A percentile compares a stretch with the other conserved stretches of the same genome.
Evolutionary conservation across 352 stramenopile species (phyloP).

Genomic region (Phytophthora idaei): DNA sequence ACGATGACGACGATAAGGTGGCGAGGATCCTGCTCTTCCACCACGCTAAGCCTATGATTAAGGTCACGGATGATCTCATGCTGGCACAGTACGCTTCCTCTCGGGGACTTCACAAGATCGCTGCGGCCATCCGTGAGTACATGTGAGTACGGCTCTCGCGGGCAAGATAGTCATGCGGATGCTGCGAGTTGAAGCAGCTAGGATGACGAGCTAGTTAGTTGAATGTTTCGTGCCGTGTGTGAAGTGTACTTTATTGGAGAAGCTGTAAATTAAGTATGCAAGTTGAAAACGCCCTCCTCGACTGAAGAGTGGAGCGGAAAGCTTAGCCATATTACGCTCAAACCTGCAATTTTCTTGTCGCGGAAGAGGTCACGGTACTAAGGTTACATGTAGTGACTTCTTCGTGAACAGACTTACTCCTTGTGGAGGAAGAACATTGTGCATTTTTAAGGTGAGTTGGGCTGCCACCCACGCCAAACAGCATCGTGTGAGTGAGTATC

Average conservation of each 20-base stretch:
- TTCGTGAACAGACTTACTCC: no score
- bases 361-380: no score
- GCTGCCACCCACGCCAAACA: no score
- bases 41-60: slow-evolving; percentile 9
- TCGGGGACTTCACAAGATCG: slow-evolving; percentile 11
- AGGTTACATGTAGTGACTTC: no score
- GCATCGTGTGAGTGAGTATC: no score
- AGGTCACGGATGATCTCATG: slow-evolving; percentile 15
- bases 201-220: slow-evolving; percentile 4
- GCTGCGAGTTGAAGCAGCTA: slow-evolving; percentile 5
- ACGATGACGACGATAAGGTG: slow-evolving; percentile 13
- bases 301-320: slow-evolving; percentile 4
- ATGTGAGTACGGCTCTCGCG: background rate
- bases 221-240: slow-evolving; percentile 1
- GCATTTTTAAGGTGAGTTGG: no score
- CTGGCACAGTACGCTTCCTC: slow-evolving; percentile 8
- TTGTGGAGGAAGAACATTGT: no score
- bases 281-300: slow-evolving; percentile 3
- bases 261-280: slow-evolving; percentile 8
- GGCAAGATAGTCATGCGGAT: background rate
- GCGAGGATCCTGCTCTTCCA: slow-evolving; percentile 13
- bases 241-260: slow-evolving; percentile 7
- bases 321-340: background rate
- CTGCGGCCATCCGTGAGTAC: slow-evolving; percentile 13
- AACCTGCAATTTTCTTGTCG: no score